Conservation (phyloP, 306 rosid genomes). For the Cucumis hystrix region DNA sequence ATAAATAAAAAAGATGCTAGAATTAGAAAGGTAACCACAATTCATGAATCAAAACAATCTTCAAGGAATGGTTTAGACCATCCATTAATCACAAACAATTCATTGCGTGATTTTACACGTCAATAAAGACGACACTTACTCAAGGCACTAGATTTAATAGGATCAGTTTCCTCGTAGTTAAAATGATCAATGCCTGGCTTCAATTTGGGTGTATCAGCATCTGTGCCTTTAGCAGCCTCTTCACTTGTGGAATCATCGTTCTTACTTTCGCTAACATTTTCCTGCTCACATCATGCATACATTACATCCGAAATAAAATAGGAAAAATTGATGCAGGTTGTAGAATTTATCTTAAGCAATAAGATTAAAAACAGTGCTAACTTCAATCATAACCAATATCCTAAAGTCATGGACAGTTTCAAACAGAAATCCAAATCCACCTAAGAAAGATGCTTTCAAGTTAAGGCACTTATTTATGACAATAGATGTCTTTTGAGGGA, state of each 20-base stretch:
- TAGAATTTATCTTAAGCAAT: background rate
- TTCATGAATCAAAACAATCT: background rate
- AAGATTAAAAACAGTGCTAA: background rate
- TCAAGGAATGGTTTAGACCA: background rate
- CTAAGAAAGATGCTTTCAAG: background rate
- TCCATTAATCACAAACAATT: background rate
- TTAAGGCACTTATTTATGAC: background rate
- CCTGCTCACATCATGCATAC: slow-evolving; percentile 32
- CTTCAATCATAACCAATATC: background rate
- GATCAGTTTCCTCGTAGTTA: slow-evolving; percentile 55
- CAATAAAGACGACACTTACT: slow-evolving; percentile 35
- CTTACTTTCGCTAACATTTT: slow-evolving; percentile 21
- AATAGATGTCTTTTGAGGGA: background rate
- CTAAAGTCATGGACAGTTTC: background rate
- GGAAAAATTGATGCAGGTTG: background rate
- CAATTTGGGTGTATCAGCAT: slow-evolving; percentile 16
- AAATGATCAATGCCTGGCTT: slow-evolving; percentile 60
- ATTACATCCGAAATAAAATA: background rate
- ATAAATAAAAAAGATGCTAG: background rate
- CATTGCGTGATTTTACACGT: background rate
- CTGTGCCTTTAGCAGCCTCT: slow-evolving; percentile 11
- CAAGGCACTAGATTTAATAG: slow-evolving; percentile 62
- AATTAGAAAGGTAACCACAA: background rate
- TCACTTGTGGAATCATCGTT: slow-evolving; percentile 31
- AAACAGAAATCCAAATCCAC: background rate